A percentile compares a stretch with the other conserved stretches of the same genome.
phyloP scores from a whole-genome alignment of 495 filamentous ascomycete species.

The Lepidopterella palustris region DNA sequence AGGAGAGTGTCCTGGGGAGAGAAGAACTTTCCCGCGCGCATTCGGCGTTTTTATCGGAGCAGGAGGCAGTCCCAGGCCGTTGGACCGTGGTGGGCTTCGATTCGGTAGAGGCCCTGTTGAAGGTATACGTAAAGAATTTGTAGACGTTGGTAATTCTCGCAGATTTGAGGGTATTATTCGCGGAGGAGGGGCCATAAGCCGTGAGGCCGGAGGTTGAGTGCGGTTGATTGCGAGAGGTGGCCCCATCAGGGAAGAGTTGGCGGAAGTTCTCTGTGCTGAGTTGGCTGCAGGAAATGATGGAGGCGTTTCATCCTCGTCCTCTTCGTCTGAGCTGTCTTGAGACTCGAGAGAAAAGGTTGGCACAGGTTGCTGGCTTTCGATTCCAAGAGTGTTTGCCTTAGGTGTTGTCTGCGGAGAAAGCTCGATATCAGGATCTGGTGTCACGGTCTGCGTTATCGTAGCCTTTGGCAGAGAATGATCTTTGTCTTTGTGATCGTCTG shows the following conservation, averaged over 20 bases:
- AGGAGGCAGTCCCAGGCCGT: constrained; percentile 19
- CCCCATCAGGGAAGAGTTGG: constrained; percentile 5
- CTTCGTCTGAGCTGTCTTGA: constrained; percentile 20
- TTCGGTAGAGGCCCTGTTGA: constrained; percentile 36
- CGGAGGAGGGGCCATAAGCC: constrained; percentile 27
- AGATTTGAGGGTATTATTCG: constrained; percentile 23
- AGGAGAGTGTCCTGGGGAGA: constrained; percentile 82
- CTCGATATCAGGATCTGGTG: constrained; percentile 1
- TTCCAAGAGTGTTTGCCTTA: constrained; percentile 8
- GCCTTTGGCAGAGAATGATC: not conserved
- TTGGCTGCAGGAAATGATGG: constrained; percentile 32
- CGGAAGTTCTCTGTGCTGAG: constrained; percentile 31
- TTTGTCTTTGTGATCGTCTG: not conserved
- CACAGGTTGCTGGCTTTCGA: constrained; percentile 10
- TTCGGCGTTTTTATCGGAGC: constrained; percentile 28
- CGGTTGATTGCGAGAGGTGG: constrained; percentile 3
- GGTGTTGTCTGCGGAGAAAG: constrained; percentile 45
- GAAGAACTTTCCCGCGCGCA: constrained; percentile 52
- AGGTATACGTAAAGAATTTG: constrained; percentile 38
- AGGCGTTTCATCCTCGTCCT: constrained; percentile 19
- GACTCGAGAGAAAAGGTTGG: constrained; percentile 33
- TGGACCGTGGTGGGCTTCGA: constrained; percentile 23
- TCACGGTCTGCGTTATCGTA: constrained; percentile 2
- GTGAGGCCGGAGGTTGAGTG: not conserved
- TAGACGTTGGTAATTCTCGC: constrained; percentile 17